These are phyloP conservation scores for Porcisia hertigi DNA, from an alignment of 208 protist genomes.

Conservation along the genomic window DNA sequence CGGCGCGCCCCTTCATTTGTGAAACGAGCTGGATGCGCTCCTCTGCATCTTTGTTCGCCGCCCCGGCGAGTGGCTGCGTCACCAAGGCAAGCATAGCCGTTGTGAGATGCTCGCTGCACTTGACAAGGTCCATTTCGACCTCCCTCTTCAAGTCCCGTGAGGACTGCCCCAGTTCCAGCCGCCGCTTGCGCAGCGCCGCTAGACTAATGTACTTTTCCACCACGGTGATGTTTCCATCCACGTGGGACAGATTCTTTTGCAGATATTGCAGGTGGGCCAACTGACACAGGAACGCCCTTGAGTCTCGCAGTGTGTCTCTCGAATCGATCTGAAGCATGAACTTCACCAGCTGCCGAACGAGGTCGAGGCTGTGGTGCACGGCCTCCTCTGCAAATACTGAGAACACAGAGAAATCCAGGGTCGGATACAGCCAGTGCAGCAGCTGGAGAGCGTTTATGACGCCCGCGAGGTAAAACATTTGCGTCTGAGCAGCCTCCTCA, in stretches of 20 bases:
- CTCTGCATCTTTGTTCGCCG: conserved; percentile 40
- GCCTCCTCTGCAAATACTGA: conserved; percentile 87
- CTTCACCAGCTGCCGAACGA: conserved; percentile 62
- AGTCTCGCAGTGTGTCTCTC: conserved; percentile 32
- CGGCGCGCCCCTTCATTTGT: conserved; percentile 35
- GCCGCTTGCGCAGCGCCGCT: conserved; percentile 54
- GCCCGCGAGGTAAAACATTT: conserved; percentile 51
- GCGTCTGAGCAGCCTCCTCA: background rate
- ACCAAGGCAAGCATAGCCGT: conserved; percentile 53
- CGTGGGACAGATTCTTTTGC: conserved; percentile 64
- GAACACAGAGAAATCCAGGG: conserved; percentile 85
- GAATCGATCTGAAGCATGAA: conserved; percentile 46
- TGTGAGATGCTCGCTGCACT: conserved; percentile 58
- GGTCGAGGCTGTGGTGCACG: conserved; percentile 61
- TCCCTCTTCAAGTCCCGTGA: conserved; percentile 84
- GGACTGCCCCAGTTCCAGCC: conserved; percentile 78
- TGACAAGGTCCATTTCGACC: conserved; percentile 72
- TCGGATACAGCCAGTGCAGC: conserved; percentile 75
- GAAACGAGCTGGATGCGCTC: conserved; percentile 33
- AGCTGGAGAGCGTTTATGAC: conserved; percentile 64
- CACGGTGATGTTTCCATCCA: conserved; percentile 84
- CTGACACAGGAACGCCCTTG: conserved; percentile 70
- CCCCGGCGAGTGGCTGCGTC: conserved; percentile 51
- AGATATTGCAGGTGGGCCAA: conserved; percentile 79
- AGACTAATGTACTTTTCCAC: conserved; percentile 80